Base-by-base conservation (phyloP, 331 rosid genomes). In the Stylosanthes scabra region DNA sequence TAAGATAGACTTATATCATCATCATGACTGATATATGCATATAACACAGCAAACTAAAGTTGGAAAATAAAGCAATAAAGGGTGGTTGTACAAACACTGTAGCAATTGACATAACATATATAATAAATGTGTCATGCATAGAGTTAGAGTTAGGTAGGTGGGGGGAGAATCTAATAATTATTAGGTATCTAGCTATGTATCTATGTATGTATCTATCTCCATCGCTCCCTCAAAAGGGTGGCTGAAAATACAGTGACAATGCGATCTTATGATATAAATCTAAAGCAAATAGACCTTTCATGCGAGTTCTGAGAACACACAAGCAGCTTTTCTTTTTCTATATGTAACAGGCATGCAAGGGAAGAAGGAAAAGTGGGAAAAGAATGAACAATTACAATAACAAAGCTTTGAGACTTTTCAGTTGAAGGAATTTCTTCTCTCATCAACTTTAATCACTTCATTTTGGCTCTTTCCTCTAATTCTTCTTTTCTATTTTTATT, bases 91-190 rank as follows among this genome's bases (percentile, higher is more conserved):
- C 37, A 5, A 31, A 79, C 6, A 54, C 80, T 45, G 64, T 69
- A 55, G 59, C 44, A 74, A 70, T 80, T 80, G 84, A 69, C 77
- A 74, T 52, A 20, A 62, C 62, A 52, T 4, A 20, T 50, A 44
- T 0, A 61, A 41, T 29, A 4, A 56, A 41, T 42, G 37, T 29
- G 46, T 45, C 57, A 70, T 25, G 28, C 44, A 10, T 6, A 64
- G 47, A 55, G 61, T 44, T 3, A 64, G 47, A 55, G 61, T 44
- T 67, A 51, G 56, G 80, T 61, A 15, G 66, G 13, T 31, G 37
- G 37, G n/a, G n/a, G n/a, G 37, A 31, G 80, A 80, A 80, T 74
- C 83, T 74, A 80, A 80, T 80, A 74, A 74, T 79, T 28, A 47
- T 16, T 6, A 6, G 37, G 37, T 31, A 31, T 31, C 37, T 31